These are phyloP conservation scores for Leucocoprinus leucothites DNA, from an alignment of 768 basidiomycete genomes.

Conservation along the genomic window DNA sequence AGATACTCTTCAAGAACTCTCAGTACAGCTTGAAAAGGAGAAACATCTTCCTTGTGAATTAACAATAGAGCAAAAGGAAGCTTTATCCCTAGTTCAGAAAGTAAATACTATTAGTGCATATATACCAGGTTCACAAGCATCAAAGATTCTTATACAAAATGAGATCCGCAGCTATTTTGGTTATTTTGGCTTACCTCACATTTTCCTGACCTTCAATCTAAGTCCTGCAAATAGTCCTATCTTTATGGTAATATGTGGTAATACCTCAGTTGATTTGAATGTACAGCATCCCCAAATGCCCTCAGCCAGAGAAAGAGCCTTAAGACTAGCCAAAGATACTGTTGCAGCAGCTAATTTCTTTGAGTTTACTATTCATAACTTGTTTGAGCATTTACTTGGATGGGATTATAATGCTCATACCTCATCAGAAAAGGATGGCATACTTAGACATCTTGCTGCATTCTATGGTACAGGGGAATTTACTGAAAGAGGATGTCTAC, in stretches of 20 bases:
- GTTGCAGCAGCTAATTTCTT: constrained; percentile 18
- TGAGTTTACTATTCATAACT: constrained; percentile 31
- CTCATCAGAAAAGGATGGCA: constrained; percentile 23
- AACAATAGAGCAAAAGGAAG: constrained; percentile 25
- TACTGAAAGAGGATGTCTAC: constrained; percentile 34
- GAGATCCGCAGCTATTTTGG: constrained; percentile 32
- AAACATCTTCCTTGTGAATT: constrained; percentile 13
- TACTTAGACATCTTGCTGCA: constrained; percentile 28
- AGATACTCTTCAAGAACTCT: constrained; percentile 20
- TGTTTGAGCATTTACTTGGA: no score
- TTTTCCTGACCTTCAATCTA: constrained; percentile 45
- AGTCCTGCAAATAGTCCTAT: constrained; percentile 39
- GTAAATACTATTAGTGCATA: constrained; percentile 15
- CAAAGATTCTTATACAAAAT: constrained; percentile 28
- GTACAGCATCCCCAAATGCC: no score
- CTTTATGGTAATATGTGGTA: constrained; percentile 29
- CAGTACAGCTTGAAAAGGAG: constrained; percentile 20
- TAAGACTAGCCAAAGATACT: constrained; percentile 37
- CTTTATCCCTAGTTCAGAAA: constrained; percentile 19
- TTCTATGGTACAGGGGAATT: constrained; percentile 42
- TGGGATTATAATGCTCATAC: constrained; percentile 32
- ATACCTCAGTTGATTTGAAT: no score
- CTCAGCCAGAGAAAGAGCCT: constrained; percentile 23
- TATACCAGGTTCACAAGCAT: constrained; percentile 28
- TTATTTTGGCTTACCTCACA: constrained; percentile 13